Conservation (phyloP, 208 protist species). For the Novymonas esmeraldas region DNA sequence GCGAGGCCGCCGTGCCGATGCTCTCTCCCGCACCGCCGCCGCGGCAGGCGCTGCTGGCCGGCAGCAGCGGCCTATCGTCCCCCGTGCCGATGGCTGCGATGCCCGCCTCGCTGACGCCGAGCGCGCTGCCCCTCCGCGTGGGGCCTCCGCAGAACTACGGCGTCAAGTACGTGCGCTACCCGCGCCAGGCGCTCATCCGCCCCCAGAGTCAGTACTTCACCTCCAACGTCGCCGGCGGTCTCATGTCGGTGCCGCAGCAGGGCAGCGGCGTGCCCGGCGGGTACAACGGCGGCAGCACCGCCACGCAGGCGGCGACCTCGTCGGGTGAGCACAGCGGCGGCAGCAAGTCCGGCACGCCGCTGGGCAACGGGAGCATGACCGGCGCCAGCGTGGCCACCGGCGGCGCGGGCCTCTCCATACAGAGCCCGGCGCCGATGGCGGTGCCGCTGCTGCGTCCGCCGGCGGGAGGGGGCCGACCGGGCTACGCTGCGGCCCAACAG, state of each 20-base stretch:
- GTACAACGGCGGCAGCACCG: not conserved
- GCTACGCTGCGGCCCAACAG: not conserved
- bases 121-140: not conserved
- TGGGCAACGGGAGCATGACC: not conserved
- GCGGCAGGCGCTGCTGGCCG: slow-evolving; percentile 11
- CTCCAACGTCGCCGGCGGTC: slow-evolving; percentile 24
- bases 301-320: not conserved
- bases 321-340: not conserved
- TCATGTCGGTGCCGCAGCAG: slow-evolving; percentile 34
- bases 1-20: slow-evolving; percentile 4
- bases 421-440: not conserved
- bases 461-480: slow-evolving; percentile 5
- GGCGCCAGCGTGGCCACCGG: not conserved
- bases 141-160: slow-evolving; percentile 8
- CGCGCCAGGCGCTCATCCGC: slow-evolving; percentile 26
- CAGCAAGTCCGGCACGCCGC: not conserved
- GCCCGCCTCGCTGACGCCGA: not conserved
- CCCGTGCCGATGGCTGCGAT: not conserved
- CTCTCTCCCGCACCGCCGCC: not conserved
- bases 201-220: slow-evolving; percentile 39
- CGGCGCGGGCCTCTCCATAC: not conserved
- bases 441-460: slow-evolving; percentile 34
- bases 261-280: slow-evolving; percentile 2
- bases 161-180: slow-evolving; percentile 33
- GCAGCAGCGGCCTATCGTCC: slow-evolving; percentile 7